These are phyloP conservation scores for Xylaria multiplex DNA, from an alignment of 2,329 filamentous ascomycete species.

Conservation along the genomic window DNA sequence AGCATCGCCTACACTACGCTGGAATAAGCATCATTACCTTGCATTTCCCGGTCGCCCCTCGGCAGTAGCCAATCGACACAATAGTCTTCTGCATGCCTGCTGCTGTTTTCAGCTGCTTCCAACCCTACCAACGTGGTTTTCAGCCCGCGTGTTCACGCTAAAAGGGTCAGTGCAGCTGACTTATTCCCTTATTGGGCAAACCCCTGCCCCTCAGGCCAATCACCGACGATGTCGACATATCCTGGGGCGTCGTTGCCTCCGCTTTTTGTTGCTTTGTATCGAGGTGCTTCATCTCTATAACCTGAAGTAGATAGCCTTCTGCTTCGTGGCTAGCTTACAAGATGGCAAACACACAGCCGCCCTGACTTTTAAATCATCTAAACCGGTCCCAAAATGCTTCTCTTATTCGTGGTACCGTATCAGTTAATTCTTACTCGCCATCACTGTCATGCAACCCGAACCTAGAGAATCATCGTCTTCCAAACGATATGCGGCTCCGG, in stretches of 20 bases:
- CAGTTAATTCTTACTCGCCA: conserved; percentile 28
- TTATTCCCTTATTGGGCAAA: conserved; percentile 43
- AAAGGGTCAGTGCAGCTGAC: conserved; percentile 41
- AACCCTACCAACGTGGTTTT: conserved; percentile 41
- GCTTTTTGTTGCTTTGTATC: conserved; percentile 41
- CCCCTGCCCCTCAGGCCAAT: conserved; percentile 40
- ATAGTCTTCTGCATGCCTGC: conserved; percentile 43
- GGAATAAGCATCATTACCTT: conserved; percentile 31
- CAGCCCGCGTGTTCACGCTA: conserved; percentile 43
- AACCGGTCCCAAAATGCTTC: conserved; percentile 36
- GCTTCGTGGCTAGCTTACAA: conserved; percentile 37
- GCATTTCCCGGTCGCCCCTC: conserved; percentile 27
- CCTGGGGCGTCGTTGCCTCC: conserved; percentile 39
- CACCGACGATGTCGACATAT: conserved; percentile 25
- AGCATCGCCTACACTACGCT: conserved; percentile 17
- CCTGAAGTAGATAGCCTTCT: conserved; percentile 36
- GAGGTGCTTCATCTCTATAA: conserved; percentile 36
- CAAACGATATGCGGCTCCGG: conserved; percentile 41
- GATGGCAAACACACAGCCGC: conserved; percentile 34
- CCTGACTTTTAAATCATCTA: conserved; percentile 32
- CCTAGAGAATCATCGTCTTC: conserved; percentile 33
- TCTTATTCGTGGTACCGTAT: conserved; percentile 23
- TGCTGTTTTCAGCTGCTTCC: conserved; percentile 45
- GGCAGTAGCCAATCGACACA: conserved; percentile 42
- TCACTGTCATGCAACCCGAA: conserved; percentile 41